Percentiles rank a stretch among this genome's conserved stretches.
These are phyloP conservation scores for Penicillium sp. DNA, from an alignment of 2,329 filamentous ascomycete species.

Conservation along the genomic window DNA sequence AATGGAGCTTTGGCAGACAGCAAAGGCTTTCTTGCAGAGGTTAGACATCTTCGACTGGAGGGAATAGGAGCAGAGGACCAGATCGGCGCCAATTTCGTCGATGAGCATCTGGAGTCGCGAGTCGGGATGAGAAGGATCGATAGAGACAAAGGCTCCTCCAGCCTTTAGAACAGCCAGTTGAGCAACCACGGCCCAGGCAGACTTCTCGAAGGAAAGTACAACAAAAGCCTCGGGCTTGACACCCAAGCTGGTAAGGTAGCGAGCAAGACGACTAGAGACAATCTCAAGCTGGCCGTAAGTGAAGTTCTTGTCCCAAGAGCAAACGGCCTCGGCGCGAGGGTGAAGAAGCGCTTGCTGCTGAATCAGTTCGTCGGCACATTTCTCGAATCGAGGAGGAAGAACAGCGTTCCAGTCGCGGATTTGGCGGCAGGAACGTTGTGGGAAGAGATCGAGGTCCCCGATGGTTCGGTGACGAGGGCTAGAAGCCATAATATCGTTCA, in stretches of 20 bases:
- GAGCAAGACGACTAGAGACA: slow-evolving; percentile 36
- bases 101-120: slow-evolving; percentile 35
- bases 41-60: slow-evolving; percentile 28
- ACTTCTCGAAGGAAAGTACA: slow-evolving; percentile 43
- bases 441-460: slow-evolving; percentile 30
- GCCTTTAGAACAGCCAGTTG: slow-evolving; percentile 42
- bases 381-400: slow-evolving; percentile 27
- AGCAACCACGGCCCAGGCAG: slow-evolving; percentile 41
- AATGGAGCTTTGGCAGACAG: slow-evolving; percentile 28
- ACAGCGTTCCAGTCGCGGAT: slow-evolving; percentile 34
- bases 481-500: slow-evolving; percentile 26
- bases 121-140: slow-evolving; percentile 41
- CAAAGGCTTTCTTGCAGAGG: slow-evolving; percentile 26
- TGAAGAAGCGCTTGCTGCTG: slow-evolving; percentile 27
- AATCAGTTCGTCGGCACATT: slow-evolving; percentile 37
- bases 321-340: slow-evolving; percentile 29
- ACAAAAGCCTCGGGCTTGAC: slow-evolving; percentile 40
- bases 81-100: slow-evolving; percentile 31
- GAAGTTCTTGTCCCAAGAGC: slow-evolving; percentile 36
- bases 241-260: slow-evolving; percentile 36
- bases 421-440: slow-evolving; percentile 29
- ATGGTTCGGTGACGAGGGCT: slow-evolving; percentile 15
- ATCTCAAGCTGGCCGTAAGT: slow-evolving; percentile 37
- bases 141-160: slow-evolving; percentile 41
- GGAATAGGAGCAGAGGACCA: slow-evolving; percentile 34